phyloP scores from a whole-genome alignment of 2,329 filamentous ascomycete genomes.

The Nectriaceae sp. region DNA sequence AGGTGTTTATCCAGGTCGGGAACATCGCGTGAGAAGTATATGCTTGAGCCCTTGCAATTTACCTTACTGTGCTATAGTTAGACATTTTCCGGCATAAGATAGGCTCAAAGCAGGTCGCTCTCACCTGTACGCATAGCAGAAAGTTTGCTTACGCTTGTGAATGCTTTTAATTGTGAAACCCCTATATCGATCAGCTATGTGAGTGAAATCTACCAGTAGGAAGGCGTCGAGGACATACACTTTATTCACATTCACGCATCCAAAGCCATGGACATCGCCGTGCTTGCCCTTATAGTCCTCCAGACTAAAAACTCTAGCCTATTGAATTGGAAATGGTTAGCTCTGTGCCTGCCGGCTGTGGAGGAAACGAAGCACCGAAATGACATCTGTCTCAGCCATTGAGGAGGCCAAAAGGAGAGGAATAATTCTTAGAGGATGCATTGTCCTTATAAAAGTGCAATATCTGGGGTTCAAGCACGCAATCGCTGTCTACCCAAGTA shows the following conservation, averaged over 20 bases:
- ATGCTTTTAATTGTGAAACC: slow-evolving; percentile 1
- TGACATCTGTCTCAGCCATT: not conserved
- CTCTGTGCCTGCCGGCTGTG: not conserved
- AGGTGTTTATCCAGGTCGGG: slow-evolving; percentile 2
- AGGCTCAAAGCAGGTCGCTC: not conserved
- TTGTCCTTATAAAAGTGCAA: not conserved
- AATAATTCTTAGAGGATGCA: not conserved
- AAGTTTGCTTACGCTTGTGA: not conserved
- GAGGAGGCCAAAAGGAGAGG: not conserved
- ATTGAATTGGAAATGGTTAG: not conserved
- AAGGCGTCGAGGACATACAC: not conserved
- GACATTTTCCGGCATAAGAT: not conserved
- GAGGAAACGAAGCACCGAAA: not conserved
- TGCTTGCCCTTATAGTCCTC: slow-evolving; percentile 1
- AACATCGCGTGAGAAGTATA: slow-evolving; percentile 4
- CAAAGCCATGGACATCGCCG: not conserved
- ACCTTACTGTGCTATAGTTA: not conserved
- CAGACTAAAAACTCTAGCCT: not conserved
- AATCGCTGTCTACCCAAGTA: no score
- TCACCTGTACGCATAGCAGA: slow-evolving; percentile 2
- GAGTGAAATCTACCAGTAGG: not conserved
- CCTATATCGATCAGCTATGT: not conserved
- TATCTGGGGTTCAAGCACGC: no score
- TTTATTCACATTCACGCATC: slow-evolving; percentile 1
- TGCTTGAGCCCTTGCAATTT: slow-evolving; percentile 2